These are phyloP conservation scores for Kregervanrija delftensis DNA, from an alignment of 805 yeast species.

Conservation along the genomic window DNA sequence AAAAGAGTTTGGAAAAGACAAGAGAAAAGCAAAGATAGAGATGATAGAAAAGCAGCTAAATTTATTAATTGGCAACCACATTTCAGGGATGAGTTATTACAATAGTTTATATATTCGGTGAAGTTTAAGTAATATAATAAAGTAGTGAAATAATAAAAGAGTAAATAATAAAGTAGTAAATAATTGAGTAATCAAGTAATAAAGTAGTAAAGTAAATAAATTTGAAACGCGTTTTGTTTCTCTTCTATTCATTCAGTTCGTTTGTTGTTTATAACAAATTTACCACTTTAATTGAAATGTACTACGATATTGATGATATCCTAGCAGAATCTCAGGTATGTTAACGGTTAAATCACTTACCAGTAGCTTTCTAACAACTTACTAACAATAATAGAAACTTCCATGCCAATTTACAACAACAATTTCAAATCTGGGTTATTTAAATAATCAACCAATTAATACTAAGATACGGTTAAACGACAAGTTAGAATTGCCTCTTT, in stretches of 20 bases:
- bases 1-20: conserved; percentile 61
- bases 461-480: conserved; percentile 46
- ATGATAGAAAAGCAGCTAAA: conserved; percentile 52
- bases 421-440: conserved; percentile 82
- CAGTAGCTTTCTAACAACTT: conserved; percentile 3
- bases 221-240: too few relatives aligned
- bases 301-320: conserved; percentile 74
- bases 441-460: conserved; percentile 71
- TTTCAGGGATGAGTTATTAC: conserved; percentile 67
- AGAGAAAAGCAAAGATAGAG: conserved; percentile 40
- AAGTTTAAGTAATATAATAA: neutral
- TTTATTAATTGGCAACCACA: conserved; percentile 80
- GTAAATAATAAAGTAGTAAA: neutral
- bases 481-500: conserved; percentile 72
- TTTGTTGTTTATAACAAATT: too few relatives aligned
- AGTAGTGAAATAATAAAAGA: neutral
- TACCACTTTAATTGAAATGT: conserved; percentile 16
- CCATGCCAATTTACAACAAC: conserved; percentile 75
- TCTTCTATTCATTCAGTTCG: too few relatives aligned
- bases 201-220: too few relatives aligned
- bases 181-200: too few relatives aligned
- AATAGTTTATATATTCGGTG: conserved; percentile 12
- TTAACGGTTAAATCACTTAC: conserved; percentile 4
- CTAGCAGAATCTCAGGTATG: conserved; percentile 54
- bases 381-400: conserved; percentile 35